Evolutionary conservation across 495 filamentous ascomycete species (phyloP), one percentile per base, ranked within the genome.

Genomic region (Aspergillus kassunensis): DNA sequence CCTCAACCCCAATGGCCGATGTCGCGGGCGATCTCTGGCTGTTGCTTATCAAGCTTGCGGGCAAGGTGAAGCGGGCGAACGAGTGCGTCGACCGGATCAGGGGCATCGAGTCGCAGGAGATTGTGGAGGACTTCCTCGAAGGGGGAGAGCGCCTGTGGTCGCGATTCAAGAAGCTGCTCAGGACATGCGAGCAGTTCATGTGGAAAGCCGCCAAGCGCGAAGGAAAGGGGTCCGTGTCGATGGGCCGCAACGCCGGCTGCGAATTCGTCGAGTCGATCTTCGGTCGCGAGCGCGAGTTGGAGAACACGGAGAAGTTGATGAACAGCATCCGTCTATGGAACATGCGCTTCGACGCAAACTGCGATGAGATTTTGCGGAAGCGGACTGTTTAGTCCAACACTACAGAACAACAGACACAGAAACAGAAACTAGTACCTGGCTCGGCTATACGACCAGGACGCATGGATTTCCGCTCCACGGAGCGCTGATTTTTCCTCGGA

Each of bases 221-320:
- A 70, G 75, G 80, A 49, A 82, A 82, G 61, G 61, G 63, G 1
- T 74, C 80, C 20, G 77, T 87, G 31, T 84, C 85, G 54, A 90
- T 97, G 76, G 95, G 93, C 60, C 89, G 91, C 78, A 90, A 90
- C 65, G 88, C 89, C 51, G 95, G 95, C 33, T 86, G 85, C 58
- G 95, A 97, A 80, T 97, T 98, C 65, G 92, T 98, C 61, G 89
- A 97, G 63, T 89, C 91, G 40, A 89, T 98, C 56, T 98, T 97
- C 63, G 95, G 93, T 58, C 83, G 87, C 54, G 93, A 97, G 63
- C 84, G 91, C 48, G 87, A 96, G 67, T 78, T 96, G 34, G 88
- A 95, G 67, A 84, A 84, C 65, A 97, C 93, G n/a, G 89, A 97
- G 77, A 86, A 86, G 71, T 78, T 97, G 71, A 97, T 97, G 93